phyloP scores from a whole-genome alignment of 2,329 filamentous ascomycete genomes.

The Monosporascus sp. region DNA sequence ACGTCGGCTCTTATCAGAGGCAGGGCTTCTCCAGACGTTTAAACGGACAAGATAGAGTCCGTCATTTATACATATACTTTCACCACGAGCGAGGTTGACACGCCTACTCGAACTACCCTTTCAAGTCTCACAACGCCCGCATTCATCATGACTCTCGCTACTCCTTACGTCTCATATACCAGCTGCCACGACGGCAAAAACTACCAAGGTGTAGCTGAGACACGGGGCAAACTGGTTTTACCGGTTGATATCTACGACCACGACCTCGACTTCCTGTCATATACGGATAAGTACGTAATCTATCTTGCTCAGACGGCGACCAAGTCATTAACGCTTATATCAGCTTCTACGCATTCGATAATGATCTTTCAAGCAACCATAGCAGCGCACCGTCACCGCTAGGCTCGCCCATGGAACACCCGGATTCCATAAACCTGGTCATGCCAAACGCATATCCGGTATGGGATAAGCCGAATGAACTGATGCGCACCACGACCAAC shows the following conservation, averaged over 20 bases:
- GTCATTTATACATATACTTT: background rate
- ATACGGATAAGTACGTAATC: background rate
- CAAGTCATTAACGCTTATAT: background rate
- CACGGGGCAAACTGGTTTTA: background rate
- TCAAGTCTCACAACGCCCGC: background rate
- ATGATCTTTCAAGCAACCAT: background rate
- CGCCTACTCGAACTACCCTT: background rate
- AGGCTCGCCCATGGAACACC: background rate
- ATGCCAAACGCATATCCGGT: background rate
- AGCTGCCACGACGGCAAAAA: background rate
- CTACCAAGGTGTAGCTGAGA: background rate
- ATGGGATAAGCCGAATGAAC: background rate
- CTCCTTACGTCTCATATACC: background rate
- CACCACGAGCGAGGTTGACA: background rate
- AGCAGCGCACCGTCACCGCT: background rate
- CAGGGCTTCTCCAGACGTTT: background rate
- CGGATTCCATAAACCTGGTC: background rate
- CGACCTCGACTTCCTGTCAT: background rate
- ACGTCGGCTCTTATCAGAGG: background rate
- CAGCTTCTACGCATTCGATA: background rate
- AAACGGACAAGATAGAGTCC: background rate
- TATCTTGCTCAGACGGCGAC: background rate
- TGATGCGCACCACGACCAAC: conserved; percentile 1
- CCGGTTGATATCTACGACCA: background rate
- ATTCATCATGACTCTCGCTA: background rate